A percentile compares a stretch with the other conserved stretches of the same genome.
Conservation (phyloP, 1,139 yeast species). For the Magnusiomyces suaveolens region DNA sequence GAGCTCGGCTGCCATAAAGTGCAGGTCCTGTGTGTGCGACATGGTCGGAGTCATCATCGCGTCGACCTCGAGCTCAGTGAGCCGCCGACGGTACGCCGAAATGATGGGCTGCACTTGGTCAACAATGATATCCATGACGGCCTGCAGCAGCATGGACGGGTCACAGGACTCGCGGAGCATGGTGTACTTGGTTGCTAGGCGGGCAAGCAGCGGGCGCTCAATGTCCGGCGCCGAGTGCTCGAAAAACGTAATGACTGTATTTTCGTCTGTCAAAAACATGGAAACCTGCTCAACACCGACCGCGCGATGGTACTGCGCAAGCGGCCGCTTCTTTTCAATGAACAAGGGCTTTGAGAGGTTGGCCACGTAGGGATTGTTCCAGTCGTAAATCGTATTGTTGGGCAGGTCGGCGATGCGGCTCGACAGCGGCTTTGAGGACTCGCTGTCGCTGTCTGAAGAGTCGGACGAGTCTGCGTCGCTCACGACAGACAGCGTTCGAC, state of each 20-base stretch:
- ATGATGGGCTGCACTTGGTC: slow-evolving; percentile 53
- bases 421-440: neutral
- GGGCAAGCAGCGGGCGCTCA: slow-evolving; percentile 40
- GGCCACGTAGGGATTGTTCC: slow-evolving; percentile 32
- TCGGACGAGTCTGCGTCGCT: neutral
- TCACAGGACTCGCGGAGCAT: slow-evolving; percentile 42
- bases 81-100: slow-evolving; percentile 43
- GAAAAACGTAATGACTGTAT: slow-evolving; percentile 44
- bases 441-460: neutral
- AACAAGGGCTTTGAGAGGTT: slow-evolving; percentile 18
- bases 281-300: slow-evolving; percentile 50
- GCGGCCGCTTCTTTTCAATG: slow-evolving; percentile 39
- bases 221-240: slow-evolving; percentile 45
- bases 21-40: slow-evolving; percentile 42
- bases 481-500: neutral
- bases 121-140: slow-evolving; percentile 44
- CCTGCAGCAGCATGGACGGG: slow-evolving; percentile 42
- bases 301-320: slow-evolving; percentile 36
- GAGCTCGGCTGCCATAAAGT: slow-evolving; percentile 43
- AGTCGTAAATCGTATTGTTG: slow-evolving; percentile 29
- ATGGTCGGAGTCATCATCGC: slow-evolving; percentile 42
- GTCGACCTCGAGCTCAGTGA: slow-evolving; percentile 42
- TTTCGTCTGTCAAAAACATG: slow-evolving; percentile 37
- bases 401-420: slow-evolving; percentile 1
- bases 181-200: slow-evolving; percentile 39